A percentile compares a stretch with the other conserved stretches of the same genome.
These are phyloP conservation scores for Dichotomocladium elegans DNA, from an alignment of 371 early-diverging fungal species.

Conservation along the genomic window DNA sequence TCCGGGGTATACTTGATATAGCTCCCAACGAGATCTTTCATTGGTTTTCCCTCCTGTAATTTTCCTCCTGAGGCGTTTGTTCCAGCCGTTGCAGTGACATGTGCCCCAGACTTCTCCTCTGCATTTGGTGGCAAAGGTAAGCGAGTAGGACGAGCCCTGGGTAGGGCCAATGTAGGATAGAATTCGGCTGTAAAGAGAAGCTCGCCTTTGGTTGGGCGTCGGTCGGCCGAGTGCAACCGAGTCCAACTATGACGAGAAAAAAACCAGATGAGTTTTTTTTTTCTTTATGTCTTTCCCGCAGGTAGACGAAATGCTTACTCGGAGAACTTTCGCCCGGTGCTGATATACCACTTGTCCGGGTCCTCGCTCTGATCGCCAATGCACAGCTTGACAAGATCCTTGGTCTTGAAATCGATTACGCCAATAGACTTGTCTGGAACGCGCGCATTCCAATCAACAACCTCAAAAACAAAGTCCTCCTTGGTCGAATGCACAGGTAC, in stretches of 20 bases:
- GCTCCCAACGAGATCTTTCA: constrained; percentile 23
- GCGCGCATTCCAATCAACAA: constrained; percentile 70
- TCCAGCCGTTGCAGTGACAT: neutral
- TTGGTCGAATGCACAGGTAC: constrained; percentile 64
- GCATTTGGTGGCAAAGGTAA: constrained; percentile 7
- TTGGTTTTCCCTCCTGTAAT: no score
- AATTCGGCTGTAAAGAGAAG: constrained; percentile 63
- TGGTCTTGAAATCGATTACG: constrained; percentile 35
- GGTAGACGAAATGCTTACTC: constrained; percentile 25
- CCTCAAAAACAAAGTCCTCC: constrained; percentile 68
- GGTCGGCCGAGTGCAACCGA: constrained; percentile 47
- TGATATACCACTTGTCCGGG: constrained; percentile 23
- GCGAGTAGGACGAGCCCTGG: constrained; percentile 20
- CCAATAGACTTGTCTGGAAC: constrained; percentile 69
- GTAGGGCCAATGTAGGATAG: constrained; percentile 55
- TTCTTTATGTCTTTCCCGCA: neutral
- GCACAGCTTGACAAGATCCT: constrained; percentile 37
- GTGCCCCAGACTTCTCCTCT: constrained; percentile 12
- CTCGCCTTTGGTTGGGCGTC: constrained; percentile 50
- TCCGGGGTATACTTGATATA: constrained; percentile 40
- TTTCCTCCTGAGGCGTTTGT: neutral
- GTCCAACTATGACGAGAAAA: constrained; percentile 38
- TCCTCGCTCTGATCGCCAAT: constrained; percentile 23
- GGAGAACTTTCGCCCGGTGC: constrained; percentile 20
- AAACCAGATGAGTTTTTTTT: neutral